Evolutionary conservation across 2,329 filamentous ascomycete genomes (phyloP).

Genomic region (Berkeleyomyces rouxiae): DNA sequence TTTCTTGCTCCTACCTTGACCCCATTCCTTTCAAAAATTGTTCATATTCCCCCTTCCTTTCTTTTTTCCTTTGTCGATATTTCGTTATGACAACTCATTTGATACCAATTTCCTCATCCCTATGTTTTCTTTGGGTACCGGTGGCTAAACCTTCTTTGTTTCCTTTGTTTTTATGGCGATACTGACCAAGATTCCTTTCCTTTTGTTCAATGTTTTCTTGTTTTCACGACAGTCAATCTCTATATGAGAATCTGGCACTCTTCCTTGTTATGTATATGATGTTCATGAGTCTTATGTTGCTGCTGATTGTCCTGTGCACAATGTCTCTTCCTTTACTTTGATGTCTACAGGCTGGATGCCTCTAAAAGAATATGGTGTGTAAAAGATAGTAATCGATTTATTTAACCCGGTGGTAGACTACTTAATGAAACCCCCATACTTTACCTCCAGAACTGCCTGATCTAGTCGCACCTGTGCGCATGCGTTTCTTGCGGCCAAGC

Average conservation of each 20-base stretch:
- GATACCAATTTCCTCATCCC: constrained; percentile 2
- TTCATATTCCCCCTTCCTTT: background rate
- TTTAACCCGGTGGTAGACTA: no score
- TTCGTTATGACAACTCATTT: background rate
- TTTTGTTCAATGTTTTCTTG: background rate
- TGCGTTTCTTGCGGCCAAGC: no score
- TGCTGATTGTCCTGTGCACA: background rate
- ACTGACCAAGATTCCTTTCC: background rate
- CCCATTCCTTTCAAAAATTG: background rate
- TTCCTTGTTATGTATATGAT: background rate
- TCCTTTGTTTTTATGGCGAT: background rate
- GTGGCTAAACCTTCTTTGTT: background rate
- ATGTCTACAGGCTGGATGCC: background rate
- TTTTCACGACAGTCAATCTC: background rate
- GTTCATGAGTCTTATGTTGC: background rate
- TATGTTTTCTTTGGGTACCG: background rate
- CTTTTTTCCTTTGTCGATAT: background rate
- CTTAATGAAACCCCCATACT: no score
- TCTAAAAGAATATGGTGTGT: background rate
- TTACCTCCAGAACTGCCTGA: no score
- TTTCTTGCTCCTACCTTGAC: background rate
- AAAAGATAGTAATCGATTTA: no score
- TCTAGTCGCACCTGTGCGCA: no score
- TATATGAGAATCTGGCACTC: background rate
- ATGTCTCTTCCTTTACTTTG: background rate